Conservation (phyloP, 2,329 filamentous ascomycete genomes). For the Trichophyton benhamiae region DNA sequence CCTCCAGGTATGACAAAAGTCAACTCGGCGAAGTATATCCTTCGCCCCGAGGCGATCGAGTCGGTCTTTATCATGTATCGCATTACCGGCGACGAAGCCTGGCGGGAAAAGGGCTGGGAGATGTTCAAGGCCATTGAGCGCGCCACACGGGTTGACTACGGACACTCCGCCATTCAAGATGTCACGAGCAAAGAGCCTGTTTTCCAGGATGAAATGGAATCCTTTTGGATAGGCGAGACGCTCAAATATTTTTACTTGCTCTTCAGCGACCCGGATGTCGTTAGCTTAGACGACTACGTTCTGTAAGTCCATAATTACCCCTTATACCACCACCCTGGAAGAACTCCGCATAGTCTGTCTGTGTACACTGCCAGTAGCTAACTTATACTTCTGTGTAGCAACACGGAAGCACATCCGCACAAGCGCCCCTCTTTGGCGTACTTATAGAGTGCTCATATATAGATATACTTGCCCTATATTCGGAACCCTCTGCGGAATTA, state of each 20-base stretch:
- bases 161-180: slow-evolving; percentile 44
- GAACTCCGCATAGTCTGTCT: not conserved
- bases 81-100: slow-evolving; percentile 63
- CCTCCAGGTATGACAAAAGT: slow-evolving; percentile 33
- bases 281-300: slow-evolving; percentile 58
- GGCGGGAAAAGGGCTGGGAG: slow-evolving; percentile 72
- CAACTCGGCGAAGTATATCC: slow-evolving; percentile 20
- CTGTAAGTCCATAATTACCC: slow-evolving; percentile 32
- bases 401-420: slow-evolving; percentile 44
- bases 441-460: not conserved
- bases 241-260: slow-evolving; percentile 86
- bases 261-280: slow-evolving; percentile 53
- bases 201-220: slow-evolving; percentile 62
- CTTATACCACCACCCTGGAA: not conserved
- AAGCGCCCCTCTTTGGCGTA: slow-evolving; percentile 14
- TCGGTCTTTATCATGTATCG: slow-evolving; percentile 85
- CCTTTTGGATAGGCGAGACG: slow-evolving; percentile 84
- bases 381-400: slow-evolving; percentile 18
- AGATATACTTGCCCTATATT: not conserved
- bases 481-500: no score
- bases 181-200: slow-evolving; percentile 42
- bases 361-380: not conserved
- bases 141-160: slow-evolving; percentile 53
- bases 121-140: slow-evolving; percentile 67
- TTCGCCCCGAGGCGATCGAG: slow-evolving; percentile 72